Evolutionary conservation across 257 asterid species (phyloP), one percentile per base, ranked within the genome.

Genomic region (Ehretia macrophylla): DNA sequence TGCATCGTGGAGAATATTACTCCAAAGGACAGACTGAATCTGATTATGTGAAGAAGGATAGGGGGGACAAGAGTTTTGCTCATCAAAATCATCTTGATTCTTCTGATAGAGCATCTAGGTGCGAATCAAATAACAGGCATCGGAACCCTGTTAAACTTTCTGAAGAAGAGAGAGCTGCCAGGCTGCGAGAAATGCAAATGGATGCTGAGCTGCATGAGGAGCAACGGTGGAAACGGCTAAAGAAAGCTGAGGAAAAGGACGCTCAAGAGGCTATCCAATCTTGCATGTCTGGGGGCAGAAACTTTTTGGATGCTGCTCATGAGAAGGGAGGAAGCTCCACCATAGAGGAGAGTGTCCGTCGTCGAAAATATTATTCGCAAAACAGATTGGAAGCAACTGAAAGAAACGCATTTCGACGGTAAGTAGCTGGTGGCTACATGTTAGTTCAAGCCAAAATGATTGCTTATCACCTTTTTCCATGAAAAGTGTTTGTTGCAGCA

Each of bases 291-390:
- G 38, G 62, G n/a, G 96, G 99, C 46, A 77, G 83, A 45, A 92
- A 74, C 75, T 92, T 92, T 75, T 75, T 92, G 44, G 95, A 92
- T 42, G 88, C 78, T 62, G 77, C 91, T 68, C 87, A 97, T 57
- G 94, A 85, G 59, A 89, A 83, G 73, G 99, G 96, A 54, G 97
- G 99, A 60, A 79, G 94, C 74, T 73, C 95, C 23, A 89, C 99
- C 39, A 83, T 93, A 55, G 97, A 93, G 81, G 99, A 93, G 80
- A 93, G 97, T 53, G 96, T 93, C 58, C 87, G 96, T 8, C 94
- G 99, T 10, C 66, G 99, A 48, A 78, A 85, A 0, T 87, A 93
- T 73, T 89, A 85, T 78, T 76, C 65, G 22, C 99, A 93, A 79
- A 82, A 92, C 47, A 75, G 80, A 63, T 79, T 83, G 23, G 85